Percentiles rank a stretch among this genome's conserved stretches.
These are phyloP conservation scores for Rhizophora mangle DNA, from an alignment of 345 rosid species.

Conservation along the genomic window DNA sequence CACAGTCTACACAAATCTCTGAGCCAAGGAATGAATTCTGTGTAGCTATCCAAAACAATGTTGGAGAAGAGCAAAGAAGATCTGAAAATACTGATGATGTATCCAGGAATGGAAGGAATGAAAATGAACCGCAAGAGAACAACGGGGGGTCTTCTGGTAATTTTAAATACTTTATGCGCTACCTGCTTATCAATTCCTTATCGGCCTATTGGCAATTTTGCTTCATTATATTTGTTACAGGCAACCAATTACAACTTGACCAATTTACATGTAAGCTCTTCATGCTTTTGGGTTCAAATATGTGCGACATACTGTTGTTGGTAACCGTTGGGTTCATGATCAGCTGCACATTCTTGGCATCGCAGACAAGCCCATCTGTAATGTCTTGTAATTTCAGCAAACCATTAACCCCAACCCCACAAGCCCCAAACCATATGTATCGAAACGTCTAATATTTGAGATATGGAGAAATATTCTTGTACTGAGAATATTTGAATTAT, in stretches of 20 bases:
- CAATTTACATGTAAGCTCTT: background rate
- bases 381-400: too few relatives aligned
- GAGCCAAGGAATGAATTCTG: constrained; percentile 23
- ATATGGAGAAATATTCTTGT: background rate
- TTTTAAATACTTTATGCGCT: background rate
- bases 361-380: too few relatives aligned
- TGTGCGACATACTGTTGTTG: background rate
- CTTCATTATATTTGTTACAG: background rate
- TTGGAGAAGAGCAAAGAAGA: constrained; percentile 23
- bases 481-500: background rate
- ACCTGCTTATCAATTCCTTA: background rate
- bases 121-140: constrained; percentile 15
- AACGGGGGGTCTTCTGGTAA: constrained; percentile 28
- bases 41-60: background rate
- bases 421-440: too few relatives aligned
- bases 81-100: constrained; percentile 14
- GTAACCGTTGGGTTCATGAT: background rate
- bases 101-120: constrained; percentile 9
- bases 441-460: background rate
- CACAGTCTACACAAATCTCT: constrained; percentile 12
- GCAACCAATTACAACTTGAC: background rate
- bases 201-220: background rate
- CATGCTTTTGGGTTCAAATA: too few relatives aligned
- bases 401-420: too few relatives aligned
- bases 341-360: too few relatives aligned